Evolutionary conservation across 225 moss, liverwort and hornwort species (phyloP), one percentile per base, ranked within the genome.

Genomic region (Rhytidiadelphus loreus): DNA sequence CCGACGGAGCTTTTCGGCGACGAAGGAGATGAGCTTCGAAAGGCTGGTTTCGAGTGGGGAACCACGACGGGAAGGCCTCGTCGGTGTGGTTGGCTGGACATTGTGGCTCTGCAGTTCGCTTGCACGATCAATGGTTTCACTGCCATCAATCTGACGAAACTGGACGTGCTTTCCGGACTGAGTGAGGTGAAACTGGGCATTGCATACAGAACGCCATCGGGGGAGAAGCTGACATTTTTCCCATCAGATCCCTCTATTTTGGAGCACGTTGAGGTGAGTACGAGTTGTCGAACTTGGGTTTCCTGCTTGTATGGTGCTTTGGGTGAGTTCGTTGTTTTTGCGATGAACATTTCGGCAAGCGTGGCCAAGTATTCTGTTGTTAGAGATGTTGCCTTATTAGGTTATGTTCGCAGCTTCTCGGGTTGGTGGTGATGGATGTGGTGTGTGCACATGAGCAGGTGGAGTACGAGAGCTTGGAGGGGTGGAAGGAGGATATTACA

Each of bases 21-120:
- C 48, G 90, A 93, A 85, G 99, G 95, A 79, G 96, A 97, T 59
- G 93, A 91, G 62, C 94, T 99, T 63, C 96, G 97, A 10, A 85
- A 90, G 89, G 99, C 97, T 44, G 99, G 99, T 28, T 95, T 94
- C 82, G 99, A 99, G 83, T 99, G 92, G 92, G 99, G 99, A 73
- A 97, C 97, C 48, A 99, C 99, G 64, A 99, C 99, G 39, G 99
- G 99, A 75, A 93, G 99, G 86, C 96, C 99, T 70, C 97, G 99
- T 79, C 96, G 99, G 29, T 99, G 99, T 93, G 97, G 99, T 35
- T 99, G 99, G 99, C 91, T 99, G 88, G 99, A 99, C 85, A 73
- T 99, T 16, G 96, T 97, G 55, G 99, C 99, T 23, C 92, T 99
- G 71, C 95, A 96, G 60, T 99, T 93, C 86, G 93, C 95, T 8